phyloP scores from a whole-genome alignment of 352 stramenopile species.

The Pythium aristosporum region DNA sequence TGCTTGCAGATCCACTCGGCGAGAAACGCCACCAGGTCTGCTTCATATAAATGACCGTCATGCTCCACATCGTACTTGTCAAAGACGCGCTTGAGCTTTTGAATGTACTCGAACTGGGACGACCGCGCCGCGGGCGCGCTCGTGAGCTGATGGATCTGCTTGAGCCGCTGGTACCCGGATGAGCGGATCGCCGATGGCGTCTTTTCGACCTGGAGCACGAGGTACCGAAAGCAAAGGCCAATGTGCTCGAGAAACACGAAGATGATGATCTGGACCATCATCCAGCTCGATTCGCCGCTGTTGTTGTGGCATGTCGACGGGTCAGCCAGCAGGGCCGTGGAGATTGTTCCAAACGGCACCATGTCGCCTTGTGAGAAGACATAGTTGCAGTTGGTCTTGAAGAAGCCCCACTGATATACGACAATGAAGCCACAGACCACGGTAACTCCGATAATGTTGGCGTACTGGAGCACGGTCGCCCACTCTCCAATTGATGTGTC shows the following conservation, averaged over 20 bases:
- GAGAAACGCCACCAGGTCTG: conserved; percentile 70
- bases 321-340: conserved; percentile 33
- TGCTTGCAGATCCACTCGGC: conserved; percentile 86
- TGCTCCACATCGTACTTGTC: conserved; percentile 74
- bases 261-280: conserved; percentile 79
- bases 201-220: conserved; percentile 82
- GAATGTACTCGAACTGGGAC: conserved; percentile 82
- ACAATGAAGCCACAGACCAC: conserved; percentile 80
- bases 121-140: conserved; percentile 48
- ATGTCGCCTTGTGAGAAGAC: conserved; percentile 67
- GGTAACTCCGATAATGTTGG: conserved; percentile 84
- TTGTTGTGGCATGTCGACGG: conserved; percentile 41
- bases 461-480: conserved; percentile 80
- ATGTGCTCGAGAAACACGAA: conserved; percentile 84
- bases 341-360: conserved; percentile 69
- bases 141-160: conserved; percentile 80
- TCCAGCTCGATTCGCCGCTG: conserved; percentile 44
- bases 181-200: conserved; percentile 69
- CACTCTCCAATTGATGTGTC: conserved; percentile 84
- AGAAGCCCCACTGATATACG: conserved; percentile 85
- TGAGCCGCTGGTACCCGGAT: conserved; percentile 71
- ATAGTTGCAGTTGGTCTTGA: conserved; percentile 76
- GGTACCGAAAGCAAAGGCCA: conserved; percentile 79
- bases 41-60: conserved; percentile 64
- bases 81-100: conserved; percentile 76